Conservation (phyloP, 176 grass and related monocot species). For the Miscanthus lutarioriparius region DNA sequence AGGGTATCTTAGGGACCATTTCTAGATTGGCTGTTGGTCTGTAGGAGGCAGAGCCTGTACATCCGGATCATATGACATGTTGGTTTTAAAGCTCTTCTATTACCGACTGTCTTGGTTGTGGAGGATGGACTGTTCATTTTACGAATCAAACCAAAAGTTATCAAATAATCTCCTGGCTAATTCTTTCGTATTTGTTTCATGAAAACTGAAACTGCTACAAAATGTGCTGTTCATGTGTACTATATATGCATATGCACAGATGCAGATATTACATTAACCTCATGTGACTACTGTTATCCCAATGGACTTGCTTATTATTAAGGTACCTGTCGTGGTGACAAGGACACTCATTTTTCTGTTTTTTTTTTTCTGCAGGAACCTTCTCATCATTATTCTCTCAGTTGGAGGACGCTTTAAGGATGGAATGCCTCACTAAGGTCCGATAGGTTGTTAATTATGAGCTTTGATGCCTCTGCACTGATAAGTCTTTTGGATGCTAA, state of each 20-base stretch:
- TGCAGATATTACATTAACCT: background rate
- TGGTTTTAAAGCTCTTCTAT: background rate
- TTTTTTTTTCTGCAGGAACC: constrained; percentile 46
- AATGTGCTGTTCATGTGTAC: background rate
- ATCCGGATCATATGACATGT: constrained; percentile 27
- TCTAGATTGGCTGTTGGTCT: constrained; percentile 39
- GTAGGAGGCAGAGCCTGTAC: constrained; percentile 45
- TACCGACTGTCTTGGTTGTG: background rate
- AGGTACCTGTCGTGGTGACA: background rate
- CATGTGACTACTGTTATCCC: background rate
- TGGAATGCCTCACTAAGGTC: constrained; percentile 46
- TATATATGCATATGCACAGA: background rate
- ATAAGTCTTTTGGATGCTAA: constrained; percentile 2
- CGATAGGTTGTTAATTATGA: constrained; percentile 14
- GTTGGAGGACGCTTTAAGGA: constrained; percentile 62
- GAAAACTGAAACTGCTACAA: background rate
- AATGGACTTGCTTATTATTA: background rate
- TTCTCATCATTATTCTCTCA: constrained; percentile 62
- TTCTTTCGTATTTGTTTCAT: background rate
- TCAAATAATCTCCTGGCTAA: background rate
- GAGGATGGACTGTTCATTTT: constrained; percentile 15
- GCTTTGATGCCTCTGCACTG: background rate
- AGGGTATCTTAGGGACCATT: constrained; percentile 42
- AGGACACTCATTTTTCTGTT: background rate
- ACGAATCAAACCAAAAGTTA: background rate